These are phyloP conservation scores for Diaporthe ampelina DNA, from an alignment of 2,329 filamentous ascomycete species.

Conservation along the genomic window DNA sequence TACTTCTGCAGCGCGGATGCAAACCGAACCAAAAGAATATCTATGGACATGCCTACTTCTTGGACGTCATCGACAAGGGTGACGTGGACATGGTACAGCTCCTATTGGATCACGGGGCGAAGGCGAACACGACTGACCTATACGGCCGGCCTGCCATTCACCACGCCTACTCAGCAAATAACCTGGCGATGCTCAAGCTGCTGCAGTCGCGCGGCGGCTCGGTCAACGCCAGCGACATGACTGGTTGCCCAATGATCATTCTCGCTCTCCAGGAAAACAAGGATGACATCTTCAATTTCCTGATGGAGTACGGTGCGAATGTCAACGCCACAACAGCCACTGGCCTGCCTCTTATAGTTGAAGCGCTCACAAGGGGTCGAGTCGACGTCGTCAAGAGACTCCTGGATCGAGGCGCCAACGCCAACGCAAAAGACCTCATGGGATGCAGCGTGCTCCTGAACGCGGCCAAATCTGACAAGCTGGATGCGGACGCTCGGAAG, in stretches of 20 bases:
- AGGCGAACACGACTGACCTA: not conserved
- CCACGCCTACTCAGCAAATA: conserved; percentile 15
- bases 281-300: conserved; percentile 7
- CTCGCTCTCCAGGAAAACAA: conserved; percentile 13
- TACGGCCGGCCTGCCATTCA: conserved; percentile 5
- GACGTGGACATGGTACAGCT: conserved; percentile 11
- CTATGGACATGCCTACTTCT: not conserved
- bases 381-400: not conserved
- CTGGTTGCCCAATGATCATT: not conserved
- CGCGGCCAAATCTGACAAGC: not conserved
- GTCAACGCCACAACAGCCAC: conserved; percentile 11
- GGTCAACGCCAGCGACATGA: conserved; percentile 10
- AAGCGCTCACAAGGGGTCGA: conserved; percentile 9
- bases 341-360: not conserved
- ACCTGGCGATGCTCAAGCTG: not conserved
- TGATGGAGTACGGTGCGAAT: conserved; percentile 9
- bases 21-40: not conserved
- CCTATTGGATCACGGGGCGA: conserved; percentile 3
- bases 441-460: conserved; percentile 14
- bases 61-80: conserved; percentile 4
- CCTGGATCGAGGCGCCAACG: conserved; percentile 12
- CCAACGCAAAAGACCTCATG: conserved; percentile 7
- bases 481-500: not conserved
- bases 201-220: conserved; percentile 1
- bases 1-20: conserved; percentile 11